Percentiles rank a stretch among this genome's conserved stretches.
phyloP scores from a whole-genome alignment of 2,329 filamentous ascomycete species.

The Sclerotiophoma versabilis region DNA sequence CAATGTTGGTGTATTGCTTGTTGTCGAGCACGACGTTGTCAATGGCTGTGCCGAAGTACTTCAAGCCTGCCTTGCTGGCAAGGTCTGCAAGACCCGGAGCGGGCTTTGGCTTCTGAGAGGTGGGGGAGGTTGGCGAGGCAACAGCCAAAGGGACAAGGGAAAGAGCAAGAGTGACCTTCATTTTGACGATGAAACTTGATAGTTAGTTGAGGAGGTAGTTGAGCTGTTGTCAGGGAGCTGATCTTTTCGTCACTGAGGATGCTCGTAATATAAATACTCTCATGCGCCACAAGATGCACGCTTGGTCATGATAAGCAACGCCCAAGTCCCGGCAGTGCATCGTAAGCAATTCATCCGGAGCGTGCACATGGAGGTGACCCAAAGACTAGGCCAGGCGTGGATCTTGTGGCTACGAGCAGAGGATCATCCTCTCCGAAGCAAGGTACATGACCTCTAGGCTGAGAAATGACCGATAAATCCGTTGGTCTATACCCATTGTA shows the following conservation, averaged over 20 bases:
- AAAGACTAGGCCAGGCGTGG: conserved; percentile 19
- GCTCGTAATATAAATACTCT: neutral
- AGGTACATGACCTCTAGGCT: conserved; percentile 15
- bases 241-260: neutral
- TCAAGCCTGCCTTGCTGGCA: conserved; percentile 62
- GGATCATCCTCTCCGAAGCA: conserved; percentile 29
- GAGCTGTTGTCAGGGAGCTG: neutral
- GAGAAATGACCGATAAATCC: conserved; percentile 2
- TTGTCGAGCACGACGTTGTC: conserved; percentile 60
- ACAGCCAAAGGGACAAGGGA: conserved; percentile 26
- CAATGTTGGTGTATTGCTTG: conserved; percentile 61
- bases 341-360: conserved; percentile 28
- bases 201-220: neutral
- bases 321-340: conserved; percentile 8
- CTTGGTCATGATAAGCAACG: conserved; percentile 10
- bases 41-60: conserved; percentile 66
- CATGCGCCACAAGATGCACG: neutral
- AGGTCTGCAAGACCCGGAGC: conserved; percentile 57
- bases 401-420: conserved; percentile 14
- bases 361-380: conserved; percentile 6
- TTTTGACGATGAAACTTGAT: conserved; percentile 14
- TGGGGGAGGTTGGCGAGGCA: conserved; percentile 27
- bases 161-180: conserved; percentile 35
- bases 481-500: conserved; percentile 3
- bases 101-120: conserved; percentile 14